A percentile compares a stretch with the other conserved stretches of the same genome.
phyloP scores from a whole-genome alignment of 495 filamentous ascomycete genomes.

The Jackrogersella multiformis region DNA sequence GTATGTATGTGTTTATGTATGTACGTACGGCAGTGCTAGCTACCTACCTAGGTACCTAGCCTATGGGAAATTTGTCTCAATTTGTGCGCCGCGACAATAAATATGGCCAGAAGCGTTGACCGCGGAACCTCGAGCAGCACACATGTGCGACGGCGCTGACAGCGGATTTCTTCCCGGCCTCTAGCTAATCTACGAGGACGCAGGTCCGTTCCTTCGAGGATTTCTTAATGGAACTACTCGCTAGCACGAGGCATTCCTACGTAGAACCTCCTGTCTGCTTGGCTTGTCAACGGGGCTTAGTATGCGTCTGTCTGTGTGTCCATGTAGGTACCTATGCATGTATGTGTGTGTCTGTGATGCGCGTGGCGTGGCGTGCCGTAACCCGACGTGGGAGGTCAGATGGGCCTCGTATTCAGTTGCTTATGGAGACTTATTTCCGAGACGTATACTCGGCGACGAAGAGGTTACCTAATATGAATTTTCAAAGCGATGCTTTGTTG shows the following conservation, averaged over 20 bases:
- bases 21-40: background rate
- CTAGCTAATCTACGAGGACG: constrained; percentile 18
- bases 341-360: constrained; percentile 2
- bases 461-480: background rate
- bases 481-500: background rate
- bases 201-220: constrained; percentile 29
- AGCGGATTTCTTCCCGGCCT: background rate
- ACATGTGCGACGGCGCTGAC: background rate
- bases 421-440: constrained; percentile 1
- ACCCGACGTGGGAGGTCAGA: constrained; percentile 19
- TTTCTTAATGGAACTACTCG: constrained; percentile 12
- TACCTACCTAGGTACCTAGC: background rate
- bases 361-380: constrained; percentile 17
- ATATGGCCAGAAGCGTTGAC: constrained; percentile 8
- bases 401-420: constrained; percentile 18
- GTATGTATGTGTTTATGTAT: no score
- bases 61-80: background rate
- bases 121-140: background rate
- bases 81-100: background rate
- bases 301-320: no score
- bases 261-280: constrained; percentile 4
- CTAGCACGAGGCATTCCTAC: constrained; percentile 8
- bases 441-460: background rate
- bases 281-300: background rate
- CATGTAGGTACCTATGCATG: no score